Evolutionary conservation across 805 yeast species (phyloP), one percentile per base, ranked within the genome.

Genomic region (Teunomyces barrocoloradensis): DNA sequence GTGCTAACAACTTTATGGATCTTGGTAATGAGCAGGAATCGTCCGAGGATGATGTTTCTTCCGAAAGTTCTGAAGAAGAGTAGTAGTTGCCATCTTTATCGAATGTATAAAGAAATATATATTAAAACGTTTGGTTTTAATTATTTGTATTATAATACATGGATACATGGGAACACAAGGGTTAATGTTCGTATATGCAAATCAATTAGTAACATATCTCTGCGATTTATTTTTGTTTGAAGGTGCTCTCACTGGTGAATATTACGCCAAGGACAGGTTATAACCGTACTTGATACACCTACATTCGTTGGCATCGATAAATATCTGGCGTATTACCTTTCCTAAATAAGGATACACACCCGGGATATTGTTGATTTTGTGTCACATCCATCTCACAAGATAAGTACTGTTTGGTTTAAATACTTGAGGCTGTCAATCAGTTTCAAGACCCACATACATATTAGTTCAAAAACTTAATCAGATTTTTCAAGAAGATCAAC

Each of bases 1-100:
- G 40, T 27, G 15, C 11, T 20, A 50, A 48, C 43, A 58, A 58
- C 30, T 62, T 61, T 27, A 65, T 63, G 63, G 61, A 61, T 47
- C 55, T 63, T 23, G 68, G 66, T 30, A 69, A 71, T 32, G 65
- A 60, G 30, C 64, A 64, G 48, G 73, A 68, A 44, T 73, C 77
- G 40, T 77, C 75, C 50, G 84, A 77, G 48, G 87, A 81, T 54
- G 77, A 73, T 48, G 82, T 81, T 49, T 59, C 63, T 32, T 69
- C 74, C 54, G 85, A 83, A 64, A 81, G 87, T 61, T 78, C 84
- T 5, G 91, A 85, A 66, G 92, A 86, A 67, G 91, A 85, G 65
- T 84, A 66, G 65, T 83, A 66, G 63, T 37, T 37, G 18, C 28
- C 40, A 37, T 37, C 40, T 37, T 37, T 37, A 37, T 21, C 40